phyloP scores from a whole-genome alignment of 1,284 basidiomycete species.

The Cerioporus squamosus region DNA sequence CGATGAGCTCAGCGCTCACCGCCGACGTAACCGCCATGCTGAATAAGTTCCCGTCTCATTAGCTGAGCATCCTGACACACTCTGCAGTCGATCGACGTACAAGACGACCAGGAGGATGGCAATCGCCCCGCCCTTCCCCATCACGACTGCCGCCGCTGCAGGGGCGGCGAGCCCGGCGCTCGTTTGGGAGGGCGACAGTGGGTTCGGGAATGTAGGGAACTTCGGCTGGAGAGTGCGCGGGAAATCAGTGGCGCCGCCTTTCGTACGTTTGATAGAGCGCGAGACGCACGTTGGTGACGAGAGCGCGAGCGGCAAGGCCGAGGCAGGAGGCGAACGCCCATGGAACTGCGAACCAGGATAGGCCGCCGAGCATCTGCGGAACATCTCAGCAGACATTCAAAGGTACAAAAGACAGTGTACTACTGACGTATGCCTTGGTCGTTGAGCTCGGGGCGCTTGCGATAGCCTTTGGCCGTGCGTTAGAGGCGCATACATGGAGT shows the following conservation, averaged over 20 bases:
- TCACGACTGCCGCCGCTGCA: conserved; percentile 53
- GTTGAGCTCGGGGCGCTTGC: conserved; percentile 53
- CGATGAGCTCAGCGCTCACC: conserved; percentile 63
- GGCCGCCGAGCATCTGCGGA: conserved; percentile 56
- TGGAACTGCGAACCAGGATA: conserved; percentile 68
- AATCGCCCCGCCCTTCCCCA: conserved; percentile 56
- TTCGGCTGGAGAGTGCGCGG: conserved; percentile 38
- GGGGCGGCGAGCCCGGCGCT: conserved; percentile 59
- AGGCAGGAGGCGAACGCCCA: conserved; percentile 62
- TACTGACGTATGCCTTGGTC: conserved; percentile 49
- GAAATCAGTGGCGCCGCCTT: neutral
- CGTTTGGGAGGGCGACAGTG: conserved; percentile 50
- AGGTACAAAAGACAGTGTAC: too few relatives aligned
- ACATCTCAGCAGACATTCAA: neutral
- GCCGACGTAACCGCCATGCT: conserved; percentile 65
- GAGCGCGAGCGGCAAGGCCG: conserved; percentile 57
- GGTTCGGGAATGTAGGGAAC: conserved; percentile 57
- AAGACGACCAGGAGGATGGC: conserved; percentile 58
- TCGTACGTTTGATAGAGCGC: neutral
- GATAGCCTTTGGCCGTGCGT: conserved; percentile 44
- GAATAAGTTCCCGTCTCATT: neutral
- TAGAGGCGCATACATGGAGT: neutral
- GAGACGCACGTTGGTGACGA: conserved; percentile 44
- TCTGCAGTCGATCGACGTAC: conserved; percentile 34
- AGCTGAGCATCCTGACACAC: neutral